phyloP scores from a whole-genome alignment of 257 asterid species.

The Nicotiana attenuata region DNA sequence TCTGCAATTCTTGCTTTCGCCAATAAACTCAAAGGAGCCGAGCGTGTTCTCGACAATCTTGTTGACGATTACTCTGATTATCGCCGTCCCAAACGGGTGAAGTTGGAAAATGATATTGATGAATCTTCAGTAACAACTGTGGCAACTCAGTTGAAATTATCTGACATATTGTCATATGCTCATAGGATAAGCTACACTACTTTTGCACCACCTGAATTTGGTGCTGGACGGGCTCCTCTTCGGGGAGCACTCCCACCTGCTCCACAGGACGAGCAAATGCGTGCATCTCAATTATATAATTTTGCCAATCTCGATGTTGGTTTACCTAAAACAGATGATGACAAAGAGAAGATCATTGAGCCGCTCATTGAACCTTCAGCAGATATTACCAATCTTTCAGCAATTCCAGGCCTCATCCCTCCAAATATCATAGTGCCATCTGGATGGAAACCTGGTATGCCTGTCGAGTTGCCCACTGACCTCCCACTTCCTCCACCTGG shows the following conservation, averaged over 20 bases:
- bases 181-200: conserved; percentile 91
- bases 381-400: conserved; percentile 35
- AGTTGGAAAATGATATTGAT: conserved; percentile 28
- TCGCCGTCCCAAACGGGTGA: conserved; percentile 61
- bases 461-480: conserved; percentile 76
- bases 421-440: conserved; percentile 68
- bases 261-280: conserved; percentile 97
- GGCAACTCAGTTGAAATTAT: conserved; percentile 60
- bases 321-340: conserved; percentile 59
- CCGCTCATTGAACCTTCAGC: conserved; percentile 46
- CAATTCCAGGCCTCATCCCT: conserved; percentile 48
- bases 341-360: conserved; percentile 51
- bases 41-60: conserved; percentile 68
- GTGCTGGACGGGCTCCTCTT: conserved; percentile 78
- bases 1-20: conserved; percentile 64
- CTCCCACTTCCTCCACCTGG: conserved; percentile 85
- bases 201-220: conserved; percentile 92
- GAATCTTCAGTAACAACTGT: conserved; percentile 60
- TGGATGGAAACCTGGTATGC: conserved; percentile 97
- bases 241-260: conserved; percentile 95
- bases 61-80: conserved; percentile 86
- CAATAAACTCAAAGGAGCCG: conserved; percentile 72
- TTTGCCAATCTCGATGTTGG: conserved; percentile 76
- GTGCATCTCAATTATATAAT: conserved; percentile 67
- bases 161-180: conserved; percentile 76